Evolutionary conservation across 129 eudicot species (phyloP).

Genomic region (sunflower (Helianthus annuus)): DNA sequence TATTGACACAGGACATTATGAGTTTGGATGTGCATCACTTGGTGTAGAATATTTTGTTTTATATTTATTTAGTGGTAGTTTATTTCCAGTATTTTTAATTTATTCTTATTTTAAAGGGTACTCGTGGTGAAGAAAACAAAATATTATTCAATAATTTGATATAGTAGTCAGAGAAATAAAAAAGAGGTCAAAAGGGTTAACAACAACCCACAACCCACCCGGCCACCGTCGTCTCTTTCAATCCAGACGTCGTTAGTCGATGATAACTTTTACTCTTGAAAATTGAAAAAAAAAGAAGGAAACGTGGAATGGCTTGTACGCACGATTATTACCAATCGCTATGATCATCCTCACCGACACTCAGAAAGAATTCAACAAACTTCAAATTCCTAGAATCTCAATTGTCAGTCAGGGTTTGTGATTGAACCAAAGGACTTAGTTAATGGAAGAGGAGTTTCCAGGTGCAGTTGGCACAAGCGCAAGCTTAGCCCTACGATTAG

Average conservation of each 20-base stretch:
- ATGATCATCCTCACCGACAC: slow-evolving; percentile 10
- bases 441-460: slow-evolving; percentile 61
- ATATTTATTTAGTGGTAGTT: not conserved
- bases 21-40: not conserved
- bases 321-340: slow-evolving; percentile 25
- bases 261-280: not conserved
- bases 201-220: not conserved
- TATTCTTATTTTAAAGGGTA: not conserved
- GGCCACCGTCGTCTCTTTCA: slow-evolving; percentile 23
- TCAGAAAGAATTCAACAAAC: slow-evolving; percentile 1
- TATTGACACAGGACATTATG: not conserved
- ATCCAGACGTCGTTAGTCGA: slow-evolving; percentile 15
- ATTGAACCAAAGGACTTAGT: not conserved
- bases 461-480: slow-evolving; percentile 93
- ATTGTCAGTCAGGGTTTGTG: not conserved
- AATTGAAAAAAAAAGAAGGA: not conserved
- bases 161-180: not conserved
- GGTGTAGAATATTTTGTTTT: not conserved
- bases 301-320: slow-evolving; percentile 37
- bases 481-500: slow-evolving; percentile 84
- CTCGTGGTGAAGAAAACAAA: not conserved
- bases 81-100: not conserved
- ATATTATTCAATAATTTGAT: no score
- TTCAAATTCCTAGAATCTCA: slow-evolving; percentile 2
- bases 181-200: slow-evolving; percentile 23